phyloP scores from a whole-genome alignment of 2,329 filamentous ascomycete species.

The Bipolaris sorokiniana region DNA sequence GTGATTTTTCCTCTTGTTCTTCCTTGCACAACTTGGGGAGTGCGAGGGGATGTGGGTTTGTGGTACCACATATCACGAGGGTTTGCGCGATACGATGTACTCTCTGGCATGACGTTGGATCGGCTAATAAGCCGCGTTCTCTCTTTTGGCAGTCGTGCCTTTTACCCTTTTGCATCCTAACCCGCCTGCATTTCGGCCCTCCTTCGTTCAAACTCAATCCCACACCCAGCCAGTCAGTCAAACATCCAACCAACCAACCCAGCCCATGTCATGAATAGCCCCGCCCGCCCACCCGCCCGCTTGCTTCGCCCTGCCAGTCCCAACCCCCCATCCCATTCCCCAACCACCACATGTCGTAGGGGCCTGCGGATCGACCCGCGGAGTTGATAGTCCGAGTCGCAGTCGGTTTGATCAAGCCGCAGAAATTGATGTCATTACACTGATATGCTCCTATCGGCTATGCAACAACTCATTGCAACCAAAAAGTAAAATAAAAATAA shows the following conservation, averaged over 20 bases:
- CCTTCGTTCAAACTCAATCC: neutral
- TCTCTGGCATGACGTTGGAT: neutral
- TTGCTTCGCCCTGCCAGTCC: neutral
- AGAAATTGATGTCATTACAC: slow-evolving; percentile 6
- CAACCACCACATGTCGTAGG: neutral
- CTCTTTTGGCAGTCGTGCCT: neutral
- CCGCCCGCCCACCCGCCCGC: too few relatives aligned
- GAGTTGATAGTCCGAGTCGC: neutral
- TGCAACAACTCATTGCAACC: neutral
- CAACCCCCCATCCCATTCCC: neutral
- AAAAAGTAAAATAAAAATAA: neutral
- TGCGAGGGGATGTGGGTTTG: too few relatives aligned
- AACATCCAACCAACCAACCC: neutral
- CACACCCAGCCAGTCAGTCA: neutral
- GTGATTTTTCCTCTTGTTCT: too few relatives aligned
- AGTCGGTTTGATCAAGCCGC: slow-evolving; percentile 6
- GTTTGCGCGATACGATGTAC: too few relatives aligned
- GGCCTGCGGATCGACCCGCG: neutral
- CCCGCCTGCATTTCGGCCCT: neutral
- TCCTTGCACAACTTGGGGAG: neutral
- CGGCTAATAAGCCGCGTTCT: neutral
- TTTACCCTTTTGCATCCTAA: neutral
- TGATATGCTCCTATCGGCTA: neutral
- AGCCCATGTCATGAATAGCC: too few relatives aligned
- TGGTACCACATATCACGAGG: too few relatives aligned